Evolutionary conservation across 495 filamentous ascomycete genomes (phyloP), one percentile per base, ranked within the genome.

Genomic region (Neurospora sp.): DNA sequence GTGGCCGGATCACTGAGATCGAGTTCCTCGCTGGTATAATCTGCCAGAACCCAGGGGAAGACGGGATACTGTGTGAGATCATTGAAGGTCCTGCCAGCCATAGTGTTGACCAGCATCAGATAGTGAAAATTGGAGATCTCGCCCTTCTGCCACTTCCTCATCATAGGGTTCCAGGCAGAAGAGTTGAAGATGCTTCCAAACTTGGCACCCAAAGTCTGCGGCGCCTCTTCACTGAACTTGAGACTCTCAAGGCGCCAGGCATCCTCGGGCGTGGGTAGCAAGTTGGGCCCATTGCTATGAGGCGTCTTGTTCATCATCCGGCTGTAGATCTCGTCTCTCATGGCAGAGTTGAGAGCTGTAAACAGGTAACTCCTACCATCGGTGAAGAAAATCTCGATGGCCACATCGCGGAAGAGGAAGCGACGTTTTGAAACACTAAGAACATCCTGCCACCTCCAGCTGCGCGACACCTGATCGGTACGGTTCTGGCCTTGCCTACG

Each of bases 101-200:
- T 93, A 7, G 96, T 98, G 77, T 99, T 99, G 78, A 99, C 88
- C 61, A 97, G 87, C 96, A 99, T 98, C 38, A 99, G 87, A 80
- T 99, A 99, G 80, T 97, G 94, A 77, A 98, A 99, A 79, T 99
- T 99, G 7, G 96, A 98, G 9, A 98, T 93, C 76, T 98, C 96
- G 7, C 96, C 96, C 77, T 90, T 91, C 70, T 93, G 86, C 96
- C 96, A 99, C 84, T 91, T 92, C 42, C 90, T 90, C 74, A 96
- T 98, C 61, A 93, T 90, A 38, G 94, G 93, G 77, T 93, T 94
- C 86, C 86, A 87, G 7, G 84, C 83, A 10, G 86, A 87, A 18
- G 89, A 88, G 71, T 93, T 93, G 83, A 98, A 98, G 14, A 98
- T 94, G 80, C 90, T 97, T n/a, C 93, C 94, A 79, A 98, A 94